phyloP scores from a whole-genome alignment of 1,284 basidiomycete genomes.

The Termitomyces sp. region DNA sequence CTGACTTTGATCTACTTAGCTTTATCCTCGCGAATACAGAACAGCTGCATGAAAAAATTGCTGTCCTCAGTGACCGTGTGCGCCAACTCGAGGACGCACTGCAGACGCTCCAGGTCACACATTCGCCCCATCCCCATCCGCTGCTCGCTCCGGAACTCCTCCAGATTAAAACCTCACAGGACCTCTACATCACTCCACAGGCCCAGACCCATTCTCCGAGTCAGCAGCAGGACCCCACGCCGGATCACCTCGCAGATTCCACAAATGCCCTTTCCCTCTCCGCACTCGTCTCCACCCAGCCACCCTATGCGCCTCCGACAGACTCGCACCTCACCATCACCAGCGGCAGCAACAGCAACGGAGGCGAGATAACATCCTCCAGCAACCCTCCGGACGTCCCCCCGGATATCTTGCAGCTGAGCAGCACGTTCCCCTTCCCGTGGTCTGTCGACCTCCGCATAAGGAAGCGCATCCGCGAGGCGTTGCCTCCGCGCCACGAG shows the following conservation, averaged over 20 bases:
- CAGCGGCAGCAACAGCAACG: slow-evolving; percentile 8
- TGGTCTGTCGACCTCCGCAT: slow-evolving; percentile 53
- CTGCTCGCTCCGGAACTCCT: slow-evolving; percentile 43
- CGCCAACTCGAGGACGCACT: slow-evolving; percentile 56
- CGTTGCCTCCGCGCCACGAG: slow-evolving; percentile 51
- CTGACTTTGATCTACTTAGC: slow-evolving; percentile 24
- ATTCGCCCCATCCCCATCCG: slow-evolving; percentile 43
- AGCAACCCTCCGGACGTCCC: slow-evolving; percentile 35
- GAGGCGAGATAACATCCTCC: slow-evolving; percentile 11
- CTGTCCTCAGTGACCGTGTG: slow-evolving; percentile 52
- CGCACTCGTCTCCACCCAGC: slow-evolving; percentile 5
- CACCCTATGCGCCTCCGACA: slow-evolving; percentile 3
- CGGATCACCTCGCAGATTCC: slow-evolving; percentile 8
- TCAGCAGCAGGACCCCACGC: slow-evolving; percentile 9
- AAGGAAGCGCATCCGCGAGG: slow-evolving; percentile 51
- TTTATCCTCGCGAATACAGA: slow-evolving; percentile 63
- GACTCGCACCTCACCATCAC: neutral
- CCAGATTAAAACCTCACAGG: slow-evolving; percentile 47
- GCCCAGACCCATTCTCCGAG: slow-evolving; percentile 8
- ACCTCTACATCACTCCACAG: slow-evolving; percentile 33
- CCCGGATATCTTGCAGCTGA: slow-evolving; percentile 53
- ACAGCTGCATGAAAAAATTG: slow-evolving; percentile 57
- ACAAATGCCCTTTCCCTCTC: slow-evolving; percentile 10
- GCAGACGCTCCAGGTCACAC: slow-evolving; percentile 33
- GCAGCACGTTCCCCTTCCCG: slow-evolving; percentile 58